These are phyloP conservation scores for Sarocladium kiliense DNA, from an alignment of 2,329 filamentous ascomycete genomes.

Conservation along the genomic window DNA sequence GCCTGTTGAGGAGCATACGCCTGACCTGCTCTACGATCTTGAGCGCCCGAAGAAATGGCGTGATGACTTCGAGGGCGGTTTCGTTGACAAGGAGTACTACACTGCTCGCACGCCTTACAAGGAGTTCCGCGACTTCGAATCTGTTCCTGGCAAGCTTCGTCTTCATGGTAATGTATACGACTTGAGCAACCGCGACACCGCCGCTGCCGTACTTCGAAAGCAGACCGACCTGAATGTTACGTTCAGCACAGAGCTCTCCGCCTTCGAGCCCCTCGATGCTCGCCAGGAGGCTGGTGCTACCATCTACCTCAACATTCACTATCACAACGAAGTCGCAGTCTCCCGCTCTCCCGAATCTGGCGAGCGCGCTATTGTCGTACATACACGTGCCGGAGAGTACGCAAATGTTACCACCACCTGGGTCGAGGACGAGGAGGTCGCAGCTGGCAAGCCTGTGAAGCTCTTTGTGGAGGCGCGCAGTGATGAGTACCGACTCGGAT, in stretches of 20 bases:
- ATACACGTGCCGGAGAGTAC: background rate
- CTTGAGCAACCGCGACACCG: constrained; percentile 23
- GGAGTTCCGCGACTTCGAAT: background rate
- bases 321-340: constrained; percentile 1
- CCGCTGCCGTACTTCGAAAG: constrained; percentile 22
- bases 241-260: constrained; percentile 12
- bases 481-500: background rate
- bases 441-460: background rate
- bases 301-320: background rate
- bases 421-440: constrained; percentile 2
- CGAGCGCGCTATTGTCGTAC: background rate
- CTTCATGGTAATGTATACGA: constrained; percentile 23
- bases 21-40: background rate
- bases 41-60: background rate
- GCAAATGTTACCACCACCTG: background rate
- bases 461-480: constrained; percentile 1
- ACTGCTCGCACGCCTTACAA: constrained; percentile 14
- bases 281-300: background rate
- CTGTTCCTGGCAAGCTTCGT: constrained; percentile 19
- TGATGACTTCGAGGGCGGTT: background rate
- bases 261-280: background rate
- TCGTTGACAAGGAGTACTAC: constrained; percentile 2
- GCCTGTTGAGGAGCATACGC: constrained; percentile 6
- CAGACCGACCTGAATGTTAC: constrained; percentile 26
- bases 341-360: background rate